Evolutionary conservation across 2,329 filamentous ascomycete species (phyloP), one percentile per base, ranked within the genome.

Genomic region (Didymella lethalis): DNA sequence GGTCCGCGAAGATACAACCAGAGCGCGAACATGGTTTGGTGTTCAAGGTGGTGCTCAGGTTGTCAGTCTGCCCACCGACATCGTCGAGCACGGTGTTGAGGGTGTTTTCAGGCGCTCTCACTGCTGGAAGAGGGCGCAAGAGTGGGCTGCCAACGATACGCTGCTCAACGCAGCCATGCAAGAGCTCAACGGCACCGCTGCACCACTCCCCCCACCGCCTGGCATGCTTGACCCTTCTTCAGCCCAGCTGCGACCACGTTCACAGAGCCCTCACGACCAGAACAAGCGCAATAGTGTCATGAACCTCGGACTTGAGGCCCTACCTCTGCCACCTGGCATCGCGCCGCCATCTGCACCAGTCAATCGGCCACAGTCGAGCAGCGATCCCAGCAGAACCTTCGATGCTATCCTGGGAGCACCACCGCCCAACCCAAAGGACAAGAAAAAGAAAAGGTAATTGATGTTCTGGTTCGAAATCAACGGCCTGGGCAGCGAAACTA

Each of bases 1-100:
- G 91, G 82, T 88, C 45, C 85, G 87, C 54, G 89, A 90, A 52
- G 85, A 86, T 56, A 76, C 74, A 12, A 67, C 63, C 36, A 81
- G 83, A 32, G 80, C 86, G 47, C 84, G 89, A 14, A 86, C 87
- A 69, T 92, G 90, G 90, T 92, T 91, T 75, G 86, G 90, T 64
- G 86, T 91, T 5, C 88, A 90, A 2, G 91, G 90, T 36, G 83
- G 86, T 38, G 81, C 82, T 25, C 85, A 84, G 41, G 82, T 89
- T 8, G 87, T 90, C 41, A 84, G 79, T 60, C 74, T 90, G 6
- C 87, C 88, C 1, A 83, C 83, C 0, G 87, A 90, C 67, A 78
- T 89, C 26, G 85, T 90, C 43, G 85, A 88, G 63, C 84, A 90
- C 65, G 85, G 88, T 18, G 84, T 88, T 1, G 88, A 91, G 69